phyloP scores from a whole-genome alignment of 208 protist species.

The Angomonas deanei region DNA sequence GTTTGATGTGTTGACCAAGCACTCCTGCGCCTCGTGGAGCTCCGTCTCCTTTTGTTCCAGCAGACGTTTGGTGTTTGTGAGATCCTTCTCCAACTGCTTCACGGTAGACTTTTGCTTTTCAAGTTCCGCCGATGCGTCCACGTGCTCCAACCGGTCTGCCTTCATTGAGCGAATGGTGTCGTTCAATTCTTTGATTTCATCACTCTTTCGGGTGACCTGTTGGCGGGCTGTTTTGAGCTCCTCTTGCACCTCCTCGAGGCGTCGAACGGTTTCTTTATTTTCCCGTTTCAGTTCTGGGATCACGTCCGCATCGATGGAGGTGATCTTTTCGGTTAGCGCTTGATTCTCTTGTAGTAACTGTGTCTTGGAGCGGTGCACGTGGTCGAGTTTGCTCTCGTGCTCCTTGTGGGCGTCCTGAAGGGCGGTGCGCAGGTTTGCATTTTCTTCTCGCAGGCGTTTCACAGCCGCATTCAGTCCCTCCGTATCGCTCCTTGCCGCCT shows the following conservation, averaged over 20 bases:
- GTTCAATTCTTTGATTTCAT: not conserved
- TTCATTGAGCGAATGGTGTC: not conserved
- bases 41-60: not conserved
- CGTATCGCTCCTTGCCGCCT: not conserved
- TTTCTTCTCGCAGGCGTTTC: conserved; percentile 7
- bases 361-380: not conserved
- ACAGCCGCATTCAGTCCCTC: too few relatives aligned
- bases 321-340: conserved; percentile 7
- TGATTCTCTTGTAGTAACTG: conserved; percentile 13
- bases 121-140: not conserved
- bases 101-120: conserved; percentile 4
- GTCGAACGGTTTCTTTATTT: conserved; percentile 18
- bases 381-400: not conserved
- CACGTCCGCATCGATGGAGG: conserved; percentile 16
- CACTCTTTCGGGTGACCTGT: not conserved
- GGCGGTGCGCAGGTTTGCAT: conserved; percentile 14
- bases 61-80: not conserved
- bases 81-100: not conserved
- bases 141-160: not conserved
- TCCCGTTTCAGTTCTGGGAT: conserved; percentile 22
- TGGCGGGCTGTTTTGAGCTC: not conserved
- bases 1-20: not conserved
- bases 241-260: conserved; percentile 11
- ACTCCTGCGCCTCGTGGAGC: conserved; percentile 1
- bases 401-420: conserved; percentile 4